Conservation (phyloP, 2,329 filamentous ascomycete species). For the Grosmannia clavigera region DNA sequence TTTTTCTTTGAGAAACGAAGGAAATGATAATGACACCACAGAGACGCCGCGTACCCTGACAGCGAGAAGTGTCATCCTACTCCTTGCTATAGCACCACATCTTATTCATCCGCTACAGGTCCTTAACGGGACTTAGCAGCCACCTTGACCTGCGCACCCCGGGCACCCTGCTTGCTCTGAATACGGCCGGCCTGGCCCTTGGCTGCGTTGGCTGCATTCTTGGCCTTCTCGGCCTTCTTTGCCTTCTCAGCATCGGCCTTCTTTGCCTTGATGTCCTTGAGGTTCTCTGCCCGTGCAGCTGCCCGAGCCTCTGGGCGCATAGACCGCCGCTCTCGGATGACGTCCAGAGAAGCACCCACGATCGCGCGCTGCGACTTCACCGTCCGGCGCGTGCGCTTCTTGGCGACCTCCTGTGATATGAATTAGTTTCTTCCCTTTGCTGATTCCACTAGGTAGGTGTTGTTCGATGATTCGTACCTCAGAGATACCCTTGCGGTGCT, state of each 20-base stretch:
- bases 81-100: constrained; percentile 2
- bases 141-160: constrained; percentile 79
- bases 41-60: constrained; percentile 7
- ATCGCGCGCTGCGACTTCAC: constrained; percentile 99
- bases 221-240: constrained; percentile 99
- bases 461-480: constrained; percentile 59
- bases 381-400: constrained; percentile 96
- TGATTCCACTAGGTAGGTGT: not conserved
- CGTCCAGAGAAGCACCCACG: constrained; percentile 97
- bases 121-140: constrained; percentile 74
- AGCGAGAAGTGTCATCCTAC: not conserved
- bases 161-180: constrained; percentile 92
- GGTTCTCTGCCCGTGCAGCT: constrained; percentile 78
- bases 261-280: constrained; percentile 99
- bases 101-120: not conserved
- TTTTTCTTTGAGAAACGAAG: not conserved
- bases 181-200: constrained; percentile 72
- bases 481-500: constrained; percentile 99
- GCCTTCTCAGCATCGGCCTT: constrained; percentile 72
- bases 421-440: not conserved
- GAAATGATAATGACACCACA: constrained; percentile 5
- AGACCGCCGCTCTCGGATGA: constrained; percentile 97
- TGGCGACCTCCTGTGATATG: constrained; percentile 79
- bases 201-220: constrained; percentile 61
- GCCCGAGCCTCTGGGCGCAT: constrained; percentile 91